These are phyloP conservation scores for Irpex rosettiformis DNA, from an alignment of 1,284 basidiomycete species.

Conservation along the genomic window DNA sequence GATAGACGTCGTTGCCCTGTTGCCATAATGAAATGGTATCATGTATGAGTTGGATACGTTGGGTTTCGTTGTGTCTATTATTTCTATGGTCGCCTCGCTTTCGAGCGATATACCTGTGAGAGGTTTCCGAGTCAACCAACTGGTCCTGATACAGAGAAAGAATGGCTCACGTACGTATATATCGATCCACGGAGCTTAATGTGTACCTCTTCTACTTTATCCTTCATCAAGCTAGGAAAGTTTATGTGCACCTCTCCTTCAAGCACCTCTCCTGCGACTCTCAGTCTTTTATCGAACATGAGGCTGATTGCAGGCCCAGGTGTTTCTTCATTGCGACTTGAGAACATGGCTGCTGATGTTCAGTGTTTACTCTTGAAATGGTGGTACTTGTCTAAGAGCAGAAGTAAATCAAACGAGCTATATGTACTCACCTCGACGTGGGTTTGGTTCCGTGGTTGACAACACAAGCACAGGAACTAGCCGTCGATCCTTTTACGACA, in stretches of 20 bases:
- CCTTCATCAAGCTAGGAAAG: conserved; percentile 16
- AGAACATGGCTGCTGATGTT: neutral
- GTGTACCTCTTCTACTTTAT: conserved; percentile 20
- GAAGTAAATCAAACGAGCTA: neutral
- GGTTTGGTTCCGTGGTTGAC: neutral
- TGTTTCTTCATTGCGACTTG: neutral
- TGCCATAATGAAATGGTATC: conserved; percentile 21
- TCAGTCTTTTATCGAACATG: conserved; percentile 1
- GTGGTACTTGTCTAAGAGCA: too few relatives aligned
- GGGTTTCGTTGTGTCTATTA: neutral
- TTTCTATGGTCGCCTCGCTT: neutral
- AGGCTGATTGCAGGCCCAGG: conserved; percentile 1
- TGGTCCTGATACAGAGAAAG: neutral
- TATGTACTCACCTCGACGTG: neutral
- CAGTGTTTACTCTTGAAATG: neutral
- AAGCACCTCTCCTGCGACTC: conserved; percentile 9
- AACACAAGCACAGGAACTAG: too few relatives aligned
- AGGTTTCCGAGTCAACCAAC: too few relatives aligned
- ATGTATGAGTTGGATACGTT: neutral
- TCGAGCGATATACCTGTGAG: neutral
- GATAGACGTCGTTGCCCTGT: conserved; percentile 18
- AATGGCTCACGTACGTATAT: conserved; percentile 17
- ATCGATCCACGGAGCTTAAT: conserved; percentile 21
- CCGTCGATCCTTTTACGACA: too few relatives aligned
- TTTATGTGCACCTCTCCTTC: conserved; percentile 22